Evolutionary conservation across 2,329 filamentous ascomycete species (phyloP).

Genomic region (Uncinocarpus reesii): DNA sequence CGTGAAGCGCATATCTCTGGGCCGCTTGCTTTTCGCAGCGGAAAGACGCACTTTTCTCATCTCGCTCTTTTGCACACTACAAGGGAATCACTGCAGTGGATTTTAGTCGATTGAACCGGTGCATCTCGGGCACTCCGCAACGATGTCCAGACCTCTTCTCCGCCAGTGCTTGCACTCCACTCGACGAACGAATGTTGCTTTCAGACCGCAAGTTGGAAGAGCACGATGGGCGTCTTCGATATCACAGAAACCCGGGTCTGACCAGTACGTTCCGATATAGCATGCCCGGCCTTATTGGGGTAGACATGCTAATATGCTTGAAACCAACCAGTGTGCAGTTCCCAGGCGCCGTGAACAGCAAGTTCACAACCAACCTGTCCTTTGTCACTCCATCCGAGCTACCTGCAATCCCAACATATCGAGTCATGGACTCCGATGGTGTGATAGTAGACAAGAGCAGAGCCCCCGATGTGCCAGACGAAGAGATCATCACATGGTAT

Average conservation of each 20-base stretch:
- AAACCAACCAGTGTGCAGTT: slow-evolving; percentile 58
- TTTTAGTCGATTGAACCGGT: background rate
- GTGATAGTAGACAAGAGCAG: slow-evolving; percentile 65
- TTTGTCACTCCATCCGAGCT: slow-evolving; percentile 66
- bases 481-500: slow-evolving; percentile 52
- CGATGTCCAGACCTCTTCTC: slow-evolving; percentile 19
- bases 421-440: slow-evolving; percentile 82
- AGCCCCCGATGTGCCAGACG: slow-evolving; percentile 53
- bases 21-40: background rate
- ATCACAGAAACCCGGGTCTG: slow-evolving; percentile 49
- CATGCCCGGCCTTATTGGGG: too few species aligned
- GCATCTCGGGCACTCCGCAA: slow-evolving; percentile 1
- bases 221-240: slow-evolving; percentile 45
- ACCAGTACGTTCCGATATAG: slow-evolving; percentile 51
- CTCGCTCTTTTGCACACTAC: background rate
- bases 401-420: slow-evolving; percentile 77
- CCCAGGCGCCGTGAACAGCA: slow-evolving; percentile 88
- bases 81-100: background rate
- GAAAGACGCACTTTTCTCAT: slow-evolving; percentile 3
- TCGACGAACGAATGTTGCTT: slow-evolving; percentile 8
- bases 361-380: slow-evolving; percentile 69
- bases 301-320: background rate
- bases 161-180: slow-evolving; percentile 14
- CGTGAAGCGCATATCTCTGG: background rate
- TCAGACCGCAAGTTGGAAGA: slow-evolving; percentile 14